Evolutionary conservation across 805 yeast genomes (phyloP).

Genomic region (Wickerhamiella musiphila): DNA sequence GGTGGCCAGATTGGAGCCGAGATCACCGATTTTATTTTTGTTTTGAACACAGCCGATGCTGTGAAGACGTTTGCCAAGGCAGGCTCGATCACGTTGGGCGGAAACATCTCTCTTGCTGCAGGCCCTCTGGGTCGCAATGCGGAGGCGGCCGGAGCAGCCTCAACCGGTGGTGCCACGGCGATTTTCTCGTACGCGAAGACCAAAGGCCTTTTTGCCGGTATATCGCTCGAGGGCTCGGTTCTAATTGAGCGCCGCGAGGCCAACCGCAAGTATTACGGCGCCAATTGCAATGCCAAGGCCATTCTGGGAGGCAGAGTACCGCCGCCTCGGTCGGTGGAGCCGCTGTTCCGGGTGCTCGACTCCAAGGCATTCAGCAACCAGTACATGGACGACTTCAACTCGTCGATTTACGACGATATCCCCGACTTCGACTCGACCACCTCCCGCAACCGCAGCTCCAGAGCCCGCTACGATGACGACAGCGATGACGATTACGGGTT

Average conservation of each 20-base stretch:
- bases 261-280: conserved; percentile 85
- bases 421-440: conserved; percentile 52
- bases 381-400: conserved; percentile 37
- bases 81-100: conserved; percentile 90
- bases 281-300: conserved; percentile 68
- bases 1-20: conserved; percentile 98
- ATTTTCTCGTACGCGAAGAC: conserved; percentile 88
- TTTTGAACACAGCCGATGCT: conserved; percentile 70
- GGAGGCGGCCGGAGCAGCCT: conserved; percentile 92
- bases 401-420: conserved; percentile 59
- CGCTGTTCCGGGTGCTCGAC: conserved; percentile 70
- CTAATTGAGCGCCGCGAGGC: conserved; percentile 96
- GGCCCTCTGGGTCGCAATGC: conserved; percentile 97
- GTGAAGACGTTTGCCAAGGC: conserved; percentile 86
- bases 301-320: conserved; percentile 79
- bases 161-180: conserved; percentile 72
- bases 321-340: conserved; percentile 80
- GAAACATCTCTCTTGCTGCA: conserved; percentile 88
- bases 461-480: conserved; percentile 6
- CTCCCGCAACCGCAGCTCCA: conserved; percentile 15
- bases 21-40: conserved; percentile 87
- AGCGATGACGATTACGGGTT: conserved; percentile 8
- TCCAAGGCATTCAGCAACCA: conserved; percentile 49
- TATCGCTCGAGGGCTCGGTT: conserved; percentile 91
- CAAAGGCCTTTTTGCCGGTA: conserved; percentile 94